phyloP scores from a whole-genome alignment of 345 rosid species.

The Murraya koenigii region DNA sequence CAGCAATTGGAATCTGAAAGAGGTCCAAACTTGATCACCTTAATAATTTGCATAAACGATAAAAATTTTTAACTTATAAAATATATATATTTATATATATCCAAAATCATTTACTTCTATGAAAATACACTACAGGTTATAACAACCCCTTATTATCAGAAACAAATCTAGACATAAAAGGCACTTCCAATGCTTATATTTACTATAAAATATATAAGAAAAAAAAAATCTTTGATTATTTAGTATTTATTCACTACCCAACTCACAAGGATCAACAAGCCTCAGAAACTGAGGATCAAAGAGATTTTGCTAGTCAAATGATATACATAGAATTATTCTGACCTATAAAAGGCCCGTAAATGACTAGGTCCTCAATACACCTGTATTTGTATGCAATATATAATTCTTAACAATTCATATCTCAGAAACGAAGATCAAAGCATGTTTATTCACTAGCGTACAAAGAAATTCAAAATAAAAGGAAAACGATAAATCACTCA shows the following conservation, averaged over 20 bases:
- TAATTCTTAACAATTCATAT: neutral
- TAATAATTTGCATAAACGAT: slow-evolving; percentile 4
- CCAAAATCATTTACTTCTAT: neutral
- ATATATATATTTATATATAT: neutral
- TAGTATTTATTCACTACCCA: too few relatives aligned
- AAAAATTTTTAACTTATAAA: neutral
- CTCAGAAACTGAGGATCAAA: neutral
- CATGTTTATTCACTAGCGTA: neutral
- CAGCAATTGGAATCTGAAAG: slow-evolving; percentile 6
- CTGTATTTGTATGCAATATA: neutral
- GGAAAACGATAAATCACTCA: neutral
- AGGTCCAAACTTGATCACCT: slow-evolving; percentile 25
- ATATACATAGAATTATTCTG: neutral
- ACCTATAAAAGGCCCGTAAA: neutral
- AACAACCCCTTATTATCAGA: neutral
- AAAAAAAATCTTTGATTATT: too few relatives aligned
- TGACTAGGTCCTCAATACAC: neutral
- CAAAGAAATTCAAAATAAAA: neutral
- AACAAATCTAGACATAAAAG: neutral
- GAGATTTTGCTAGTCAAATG: neutral
- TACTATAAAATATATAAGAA: too few relatives aligned
- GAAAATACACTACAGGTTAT: neutral
- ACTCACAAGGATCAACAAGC: neutral
- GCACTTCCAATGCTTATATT: neutral
- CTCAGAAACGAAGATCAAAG: neutral